Evolutionary conservation across 768 basidiomycete species (phyloP), one percentile per base, ranked within the genome.

Genomic region (Rubroboletus pulcherrimus): DNA sequence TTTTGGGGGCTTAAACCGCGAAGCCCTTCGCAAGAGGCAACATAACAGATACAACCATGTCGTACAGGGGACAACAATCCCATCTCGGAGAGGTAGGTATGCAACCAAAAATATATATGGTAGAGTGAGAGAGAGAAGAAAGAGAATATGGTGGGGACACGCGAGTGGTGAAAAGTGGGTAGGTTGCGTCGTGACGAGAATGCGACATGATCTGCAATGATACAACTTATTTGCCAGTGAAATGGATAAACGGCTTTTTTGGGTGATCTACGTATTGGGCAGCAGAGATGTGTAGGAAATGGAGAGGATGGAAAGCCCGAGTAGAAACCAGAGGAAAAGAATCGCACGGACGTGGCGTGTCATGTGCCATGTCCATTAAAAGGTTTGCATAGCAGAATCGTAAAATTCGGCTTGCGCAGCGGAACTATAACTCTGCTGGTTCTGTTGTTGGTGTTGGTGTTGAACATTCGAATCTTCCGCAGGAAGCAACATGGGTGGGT

Each of bases 401-500:
- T 71, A 72, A 29, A 69, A 72, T 45, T 74, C 69, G 15, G 62
- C 21, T 40, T 63, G 70, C 42, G 50, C 39, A 21, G 67, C 21
- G 3, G 63, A 33, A 41, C 26, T 46, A 11, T 63, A 68, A 3
- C 19, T 50, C 30, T 65, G 67, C 37, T 52, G 62, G 7, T 55
- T 50, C 37, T 67, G 68, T 3, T 60, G 68, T 1, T 62, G 68
- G 5, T 61, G 62, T 3, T 66, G 63, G 12, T 66, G 69, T 1
- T 64, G 61, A 11, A 17, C 10, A 21, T 56, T 53, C 26, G 61
- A 7, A 12, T 76, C 77, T 51, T 76, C 75, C 11, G 73, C 64
- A 19, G 77, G 79, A 15, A 74, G 75, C 29, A 78, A 49, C 82
- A 83, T 83, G 9, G 82, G 81, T 17, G 81, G 81, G 63, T 83